These are phyloP conservation scores for Phaeolepiota aurea DNA, from an alignment of 768 basidiomycete genomes.

Conservation along the genomic window DNA sequence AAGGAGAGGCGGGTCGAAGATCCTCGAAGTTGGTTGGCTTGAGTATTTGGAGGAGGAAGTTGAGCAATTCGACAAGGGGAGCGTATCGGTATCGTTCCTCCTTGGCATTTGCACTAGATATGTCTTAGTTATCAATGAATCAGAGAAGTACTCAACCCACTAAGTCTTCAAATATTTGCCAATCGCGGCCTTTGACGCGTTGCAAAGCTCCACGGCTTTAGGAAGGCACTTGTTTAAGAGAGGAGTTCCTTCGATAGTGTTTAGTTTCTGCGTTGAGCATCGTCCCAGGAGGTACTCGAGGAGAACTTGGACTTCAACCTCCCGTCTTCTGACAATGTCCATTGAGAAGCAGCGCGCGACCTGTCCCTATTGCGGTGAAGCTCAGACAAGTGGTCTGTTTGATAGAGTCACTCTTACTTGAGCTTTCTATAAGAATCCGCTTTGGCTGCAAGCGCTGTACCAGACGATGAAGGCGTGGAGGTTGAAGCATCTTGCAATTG, in stretches of 20 bases:
- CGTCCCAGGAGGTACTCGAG: background rate
- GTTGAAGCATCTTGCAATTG: too few species aligned
- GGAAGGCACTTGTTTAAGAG: background rate
- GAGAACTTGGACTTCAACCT: background rate
- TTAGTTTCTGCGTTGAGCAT: too few species aligned
- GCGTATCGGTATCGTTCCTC: background rate
- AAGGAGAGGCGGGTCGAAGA: background rate
- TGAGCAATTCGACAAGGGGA: background rate
- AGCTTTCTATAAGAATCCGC: too few species aligned
- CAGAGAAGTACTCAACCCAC: background rate
- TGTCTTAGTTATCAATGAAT: background rate
- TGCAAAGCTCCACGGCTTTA: background rate
- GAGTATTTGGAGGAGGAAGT: background rate
- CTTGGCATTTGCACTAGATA: background rate
- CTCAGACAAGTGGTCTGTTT: too few species aligned
- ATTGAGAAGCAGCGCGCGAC: background rate
- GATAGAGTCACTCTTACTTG: too few species aligned
- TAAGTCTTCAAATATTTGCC: background rate
- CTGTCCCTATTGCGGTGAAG: too few species aligned
- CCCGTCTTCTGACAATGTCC: background rate
- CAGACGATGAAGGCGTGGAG: too few species aligned
- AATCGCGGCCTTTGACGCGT: background rate
- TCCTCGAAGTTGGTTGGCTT: background rate
- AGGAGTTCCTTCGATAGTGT: too few species aligned
- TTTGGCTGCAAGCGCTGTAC: too few species aligned